Percentiles rank a stretch among this genome's conserved stretches.
phyloP scores from a whole-genome alignment of 179 eudicot species.

The Monotropa hypopitys region DNA sequence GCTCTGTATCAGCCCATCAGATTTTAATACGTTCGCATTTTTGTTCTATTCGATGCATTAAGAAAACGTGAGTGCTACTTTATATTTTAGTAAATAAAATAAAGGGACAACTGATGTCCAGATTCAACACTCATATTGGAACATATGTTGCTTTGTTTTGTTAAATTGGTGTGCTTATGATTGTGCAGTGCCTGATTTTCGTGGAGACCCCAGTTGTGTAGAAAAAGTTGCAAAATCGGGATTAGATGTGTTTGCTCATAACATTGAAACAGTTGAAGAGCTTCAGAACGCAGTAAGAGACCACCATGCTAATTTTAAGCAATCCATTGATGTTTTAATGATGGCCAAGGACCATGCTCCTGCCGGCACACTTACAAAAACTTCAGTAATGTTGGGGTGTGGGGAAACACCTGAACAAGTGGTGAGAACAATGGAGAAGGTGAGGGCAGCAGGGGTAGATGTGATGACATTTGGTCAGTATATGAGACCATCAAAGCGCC shows the following conservation, averaged over 20 bases:
- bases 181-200: slow-evolving; percentile 88
- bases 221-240: slow-evolving; percentile 85
- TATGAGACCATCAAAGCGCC: slow-evolving; percentile 93
- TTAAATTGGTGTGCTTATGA: slow-evolving; percentile 1
- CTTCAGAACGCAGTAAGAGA: slow-evolving; percentile 82
- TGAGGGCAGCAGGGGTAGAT: slow-evolving; percentile 95
- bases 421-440: slow-evolving; percentile 87
- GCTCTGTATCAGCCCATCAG: neutral
- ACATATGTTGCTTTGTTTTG: slow-evolving; percentile 1
- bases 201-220: slow-evolving; percentile 70
- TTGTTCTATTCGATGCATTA: neutral
- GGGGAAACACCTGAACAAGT: slow-evolving; percentile 97
- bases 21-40: neutral
- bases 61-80: neutral
- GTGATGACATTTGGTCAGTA: slow-evolving; percentile 97
- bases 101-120: neutral
- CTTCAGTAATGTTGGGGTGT: slow-evolving; percentile 90
- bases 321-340: slow-evolving; percentile 71
- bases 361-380: slow-evolving; percentile 86
- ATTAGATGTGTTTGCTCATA: slow-evolving; percentile 84
- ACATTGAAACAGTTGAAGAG: slow-evolving; percentile 95
- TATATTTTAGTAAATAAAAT: neutral
- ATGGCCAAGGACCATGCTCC: slow-evolving; percentile 83
- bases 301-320: slow-evolving; percentile 87
- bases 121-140: neutral